A percentile compares a stretch with the other conserved stretches of the same genome.
Evolutionary conservation across 495 filamentous ascomycete species (phyloP).

Genomic region (Aspergillus heteromorphus): DNA sequence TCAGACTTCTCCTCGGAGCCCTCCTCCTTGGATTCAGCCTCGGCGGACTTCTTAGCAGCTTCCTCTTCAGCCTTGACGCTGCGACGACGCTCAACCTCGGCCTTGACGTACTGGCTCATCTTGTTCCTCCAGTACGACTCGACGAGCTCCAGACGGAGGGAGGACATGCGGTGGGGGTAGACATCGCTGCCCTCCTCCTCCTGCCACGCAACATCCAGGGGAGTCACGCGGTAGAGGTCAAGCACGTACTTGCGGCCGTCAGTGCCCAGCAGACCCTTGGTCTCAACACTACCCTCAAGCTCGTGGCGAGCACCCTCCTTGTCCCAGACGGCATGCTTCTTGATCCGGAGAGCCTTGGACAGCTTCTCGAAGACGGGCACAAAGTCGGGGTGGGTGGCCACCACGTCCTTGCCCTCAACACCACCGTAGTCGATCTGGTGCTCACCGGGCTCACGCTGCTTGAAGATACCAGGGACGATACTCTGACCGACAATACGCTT

Average conservation of each 20-base stretch:
- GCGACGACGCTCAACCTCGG: constrained; percentile 59
- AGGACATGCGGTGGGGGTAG: constrained; percentile 95
- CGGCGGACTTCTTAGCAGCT: constrained; percentile 33
- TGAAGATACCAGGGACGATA: constrained; percentile 98
- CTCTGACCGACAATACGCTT: constrained; percentile 97
- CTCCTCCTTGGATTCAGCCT: constrained; percentile 24
- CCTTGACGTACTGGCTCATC: constrained; percentile 78
- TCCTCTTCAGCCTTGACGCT: constrained; percentile 37
- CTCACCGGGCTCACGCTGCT: constrained; percentile 93
- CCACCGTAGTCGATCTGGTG: constrained; percentile 99
- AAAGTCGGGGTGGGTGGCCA: constrained; percentile 84
- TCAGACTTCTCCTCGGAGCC: constrained; percentile 29
- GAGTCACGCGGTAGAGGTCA: constrained; percentile 91
- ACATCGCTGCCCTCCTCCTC: constrained; percentile 61
- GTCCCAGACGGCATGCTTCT: constrained; percentile 97
- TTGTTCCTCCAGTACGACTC: constrained; percentile 77
- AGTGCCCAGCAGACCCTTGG: constrained; percentile 94
- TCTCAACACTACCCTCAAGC: constrained; percentile 93
- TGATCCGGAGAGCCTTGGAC: constrained; percentile 77
- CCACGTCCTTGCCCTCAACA: constrained; percentile 93
- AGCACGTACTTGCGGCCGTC: constrained; percentile 96
- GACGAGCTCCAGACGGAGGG: constrained; percentile 82
- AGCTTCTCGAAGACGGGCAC: constrained; percentile 81
- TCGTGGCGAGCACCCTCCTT: constrained; percentile 88
- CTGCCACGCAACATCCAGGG: constrained; percentile 85